These are phyloP conservation scores for Scheffersomyces segobiensis DNA, from an alignment of 1,139 yeast species.

Conservation along the genomic window DNA sequence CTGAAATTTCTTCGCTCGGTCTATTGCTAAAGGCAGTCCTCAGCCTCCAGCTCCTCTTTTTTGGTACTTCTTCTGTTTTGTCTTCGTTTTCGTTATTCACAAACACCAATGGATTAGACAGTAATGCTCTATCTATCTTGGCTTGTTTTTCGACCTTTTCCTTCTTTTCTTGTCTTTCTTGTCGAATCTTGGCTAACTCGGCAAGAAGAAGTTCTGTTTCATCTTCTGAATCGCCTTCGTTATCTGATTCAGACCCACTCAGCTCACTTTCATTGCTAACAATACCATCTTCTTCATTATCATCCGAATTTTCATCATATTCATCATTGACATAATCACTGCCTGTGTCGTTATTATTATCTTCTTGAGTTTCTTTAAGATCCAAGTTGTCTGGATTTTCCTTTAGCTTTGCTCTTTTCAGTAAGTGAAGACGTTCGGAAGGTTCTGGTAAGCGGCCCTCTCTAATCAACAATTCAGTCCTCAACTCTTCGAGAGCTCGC, in stretches of 20 bases:
- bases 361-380: slow-evolving; percentile 7
- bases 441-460: slow-evolving; percentile 10
- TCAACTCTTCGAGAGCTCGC: slow-evolving; percentile 17
- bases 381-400: neutral
- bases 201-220: slow-evolving; percentile 42
- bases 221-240: slow-evolving; percentile 22
- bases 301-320: slow-evolving; percentile 5
- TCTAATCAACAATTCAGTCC: slow-evolving; percentile 21
- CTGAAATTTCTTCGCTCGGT: slow-evolving; percentile 14
- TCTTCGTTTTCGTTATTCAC: slow-evolving; percentile 5
- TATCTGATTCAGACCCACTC: slow-evolving; percentile 6
- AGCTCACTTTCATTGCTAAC: neutral
- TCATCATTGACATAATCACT: slow-evolving; percentile 5
- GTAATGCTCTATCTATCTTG: slow-evolving; percentile 18
- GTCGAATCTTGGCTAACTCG: slow-evolving; percentile 56
- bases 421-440: neutral
- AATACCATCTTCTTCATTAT: neutral
- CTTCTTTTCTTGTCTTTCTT: slow-evolving; percentile 40
- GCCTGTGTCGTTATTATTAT: slow-evolving; percentile 8
- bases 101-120: slow-evolving; percentile 47
- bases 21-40: slow-evolving; percentile 47
- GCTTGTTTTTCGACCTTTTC: slow-evolving; percentile 25
- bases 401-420: neutral
- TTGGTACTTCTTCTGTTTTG: slow-evolving; percentile 5
- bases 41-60: slow-evolving; percentile 57